Evolutionary conservation across 805 yeast species (phyloP), one percentile per base, ranked within the genome.

Genomic region (Saturnispora hagleri): DNA sequence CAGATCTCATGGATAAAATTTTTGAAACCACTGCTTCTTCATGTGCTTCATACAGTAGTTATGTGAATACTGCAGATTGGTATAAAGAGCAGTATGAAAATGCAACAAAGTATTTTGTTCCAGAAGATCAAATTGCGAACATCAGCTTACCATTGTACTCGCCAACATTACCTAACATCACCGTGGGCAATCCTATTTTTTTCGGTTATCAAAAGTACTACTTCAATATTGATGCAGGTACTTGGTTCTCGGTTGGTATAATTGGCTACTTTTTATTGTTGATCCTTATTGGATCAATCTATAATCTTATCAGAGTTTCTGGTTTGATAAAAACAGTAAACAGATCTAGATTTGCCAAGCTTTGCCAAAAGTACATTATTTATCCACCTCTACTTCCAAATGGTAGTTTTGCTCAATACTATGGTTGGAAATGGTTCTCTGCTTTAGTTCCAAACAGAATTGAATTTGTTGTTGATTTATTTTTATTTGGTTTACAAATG

Each of bases 181-280:
- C 57, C 5, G 5, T 2, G 8, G 55, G 54, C 24, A 35, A 27
- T 5, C 4, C 10, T 10, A 26, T 20, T 9, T 45, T 28, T 17
- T 18, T 9, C 15, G 56, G 52, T 18, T 60, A 59, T 40, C 18
- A 45, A 3, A 43, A 55, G 4, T 57, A 52, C 22, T 58, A 58
- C 34, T 31, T 34, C 4, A 62, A 64, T 43, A 42, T 54, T n/a
- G 71, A 68, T 47, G 62, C 52, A 40, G 55, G 64, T 35, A 58
- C 62, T 1, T 61, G 57, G 57, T 67, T 65, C 60, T 71, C 73
- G 3, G 67, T 64, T 44, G 67, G 65, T 2, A 57, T 74, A 33
- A 53, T 68, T 47, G 60, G 63, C 8, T 76, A 66, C 58, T 75
- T 76, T 70, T 64, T 65, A 17, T 17, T 68, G 5, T 66, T 74